Base-by-base conservation (phyloP, 2,329 filamentous ascomycete species). In the Didymella lethalis region DNA sequence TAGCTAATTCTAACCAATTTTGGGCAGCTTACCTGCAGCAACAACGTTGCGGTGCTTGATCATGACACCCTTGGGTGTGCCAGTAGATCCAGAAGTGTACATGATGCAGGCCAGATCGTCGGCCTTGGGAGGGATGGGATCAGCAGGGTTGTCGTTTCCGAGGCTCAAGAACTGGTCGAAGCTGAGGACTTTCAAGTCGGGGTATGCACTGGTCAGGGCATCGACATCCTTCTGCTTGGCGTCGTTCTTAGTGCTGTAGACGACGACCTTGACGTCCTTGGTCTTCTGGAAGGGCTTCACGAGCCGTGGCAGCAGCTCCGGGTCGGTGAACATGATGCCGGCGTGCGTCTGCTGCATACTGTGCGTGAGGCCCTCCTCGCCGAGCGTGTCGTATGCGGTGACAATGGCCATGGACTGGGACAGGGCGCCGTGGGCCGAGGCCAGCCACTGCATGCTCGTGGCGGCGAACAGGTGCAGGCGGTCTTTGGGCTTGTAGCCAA, bases 341-440 rank as follows among this genome's bases (percentile, higher is more conserved):
- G 92, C 90, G 62, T 88, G 83, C 52, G 92, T 95, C 79, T 96
- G 91, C 23, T 88, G 83, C 64, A 97, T 85, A 3, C 93, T 96
- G 81, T 96, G 93, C 80, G 90, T 88, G 63, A 97, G 85, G 46
- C 93, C 93, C 62, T 89, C 87, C 70, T 92, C 86, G 53, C 93
- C 93, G 44, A 97, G 88, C 29, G 93, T 96, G 77, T 97, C 93
- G 79, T 97, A 97, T 49, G 93, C 93, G 45, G 94, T 98, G 49
- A 97, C 94, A 66, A 97, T 93, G 59, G 91, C 88, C 76, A 97
- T 87, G 44, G 91, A 93, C 79, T 98, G 94, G 16, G 93, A 93
- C 20, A 88, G 79, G 55, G 86, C 90, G 82, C 84, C 87, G 75
- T 96, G 92, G 46, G 93, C 90, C 70, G 91, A 87, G 54, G 89